Conservation (phyloP, 2,329 filamentous ascomycete genomes). For the Penicillium sp. region DNA sequence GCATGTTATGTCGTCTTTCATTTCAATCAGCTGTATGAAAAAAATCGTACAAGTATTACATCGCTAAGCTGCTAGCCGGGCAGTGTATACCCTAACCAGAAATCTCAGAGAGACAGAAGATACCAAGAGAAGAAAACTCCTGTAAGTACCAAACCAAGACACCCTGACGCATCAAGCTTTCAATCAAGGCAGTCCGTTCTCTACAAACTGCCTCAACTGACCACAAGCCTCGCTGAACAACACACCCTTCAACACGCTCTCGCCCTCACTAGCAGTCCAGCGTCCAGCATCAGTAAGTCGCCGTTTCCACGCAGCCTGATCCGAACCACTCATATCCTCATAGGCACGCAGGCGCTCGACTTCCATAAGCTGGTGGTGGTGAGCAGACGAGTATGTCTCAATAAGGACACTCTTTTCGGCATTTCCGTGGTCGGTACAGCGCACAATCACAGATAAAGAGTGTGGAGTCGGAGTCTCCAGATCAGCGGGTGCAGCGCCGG, state of each 20-base stretch:
- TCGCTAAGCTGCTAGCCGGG: background rate
- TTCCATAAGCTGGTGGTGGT: constrained; percentile 1
- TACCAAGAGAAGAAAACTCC: background rate
- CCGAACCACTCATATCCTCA: constrained; percentile 66
- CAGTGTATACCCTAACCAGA: background rate
- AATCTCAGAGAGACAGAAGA: background rate
- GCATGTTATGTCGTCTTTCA: background rate
- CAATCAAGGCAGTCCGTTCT: constrained; percentile 18
- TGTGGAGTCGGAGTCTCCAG: constrained; percentile 11
- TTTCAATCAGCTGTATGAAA: background rate
- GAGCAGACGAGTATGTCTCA: constrained; percentile 18
- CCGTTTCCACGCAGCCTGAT: constrained; percentile 69
- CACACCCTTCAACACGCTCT: constrained; percentile 72
- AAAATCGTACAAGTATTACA: background rate
- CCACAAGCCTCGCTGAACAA: constrained; percentile 67
- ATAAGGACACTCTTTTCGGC: constrained; percentile 25
- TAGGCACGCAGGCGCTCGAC: constrained; percentile 50
- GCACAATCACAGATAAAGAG: constrained; percentile 24
- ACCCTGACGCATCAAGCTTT: background rate
- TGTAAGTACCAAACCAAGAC: background rate
- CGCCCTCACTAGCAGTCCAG: constrained; percentile 78
- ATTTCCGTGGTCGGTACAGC: constrained; percentile 15
- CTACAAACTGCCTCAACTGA: constrained; percentile 14
- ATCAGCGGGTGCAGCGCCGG: constrained; percentile 21
- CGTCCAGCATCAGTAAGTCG: constrained; percentile 69